Base-by-base conservation (phyloP, 2,329 filamentous ascomycete genomes). In the Colletotrichum sp. region DNA sequence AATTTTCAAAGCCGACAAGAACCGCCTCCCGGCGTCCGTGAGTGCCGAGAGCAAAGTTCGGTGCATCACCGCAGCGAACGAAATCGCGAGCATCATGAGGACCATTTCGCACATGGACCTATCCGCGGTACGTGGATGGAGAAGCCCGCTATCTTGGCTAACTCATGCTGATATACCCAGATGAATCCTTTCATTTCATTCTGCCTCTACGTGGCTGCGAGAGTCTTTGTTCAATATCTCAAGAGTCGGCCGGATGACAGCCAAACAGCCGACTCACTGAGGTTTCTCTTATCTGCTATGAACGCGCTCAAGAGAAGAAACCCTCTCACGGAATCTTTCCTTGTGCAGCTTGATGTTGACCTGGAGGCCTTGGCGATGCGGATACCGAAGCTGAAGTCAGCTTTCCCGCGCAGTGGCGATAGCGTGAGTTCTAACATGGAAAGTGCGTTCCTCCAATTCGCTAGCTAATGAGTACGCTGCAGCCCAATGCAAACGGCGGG, bases 181-280 rank as follows among this genome's bases (percentile, higher is more conserved):
- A 95, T 98, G 92, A 98, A 98, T 79, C 95, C 96, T 0, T 99
- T 98, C 83, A 94, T 98, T 80, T 96, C 95, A 0, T 99, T 99
- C 85, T 98, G 96, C 82, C 90, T 99, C 59, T 99, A 98, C 80
- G 96, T 99, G n/a, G 94, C 96, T 13, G 95, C 96, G 26, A 92
- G 97, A 68, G 96, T 99, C 0, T 99, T 99, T 82, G 94, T 99
- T 9, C 96, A 99, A 83, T 98, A 98, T 81, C 89, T 99, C n/a
- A 98, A 98, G 85, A 97, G 95, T 72, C 91, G 94, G n/a, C 95
- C 96, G 1, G 94, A 96, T 34, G 96, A 99, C 84, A 92, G 89
- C 81, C 95, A 92, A 84, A 94, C 92, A 78, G 92, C 89, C 21
- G 94, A 96, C 72, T 96, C 96, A 0, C 87, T 99, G n/a, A 93